Conservation (phyloP, 2,329 filamentous ascomycete genomes). For the Aspergillus pseudoviridinutans region DNA sequence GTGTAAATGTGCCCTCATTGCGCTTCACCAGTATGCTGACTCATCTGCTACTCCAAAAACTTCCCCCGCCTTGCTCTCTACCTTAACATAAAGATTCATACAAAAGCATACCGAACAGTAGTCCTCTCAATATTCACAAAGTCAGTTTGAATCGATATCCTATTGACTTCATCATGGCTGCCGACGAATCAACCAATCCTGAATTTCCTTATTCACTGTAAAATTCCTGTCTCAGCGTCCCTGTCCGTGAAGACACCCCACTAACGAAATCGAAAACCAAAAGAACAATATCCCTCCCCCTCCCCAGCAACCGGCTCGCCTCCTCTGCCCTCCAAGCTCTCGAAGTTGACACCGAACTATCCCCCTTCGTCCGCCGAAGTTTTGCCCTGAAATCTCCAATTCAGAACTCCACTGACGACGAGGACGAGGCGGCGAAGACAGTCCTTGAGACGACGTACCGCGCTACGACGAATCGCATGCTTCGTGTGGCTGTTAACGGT, state of each 20-base stretch:
- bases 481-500: slow-evolving; percentile 91
- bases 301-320: slow-evolving; percentile 76
- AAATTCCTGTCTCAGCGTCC: slow-evolving; percentile 8
- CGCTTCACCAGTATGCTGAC: not conserved
- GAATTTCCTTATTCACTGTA: slow-evolving; percentile 41
- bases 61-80: not conserved
- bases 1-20: not conserved
- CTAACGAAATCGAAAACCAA: slow-evolving; percentile 6
- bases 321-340: slow-evolving; percentile 70
- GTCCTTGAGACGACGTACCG: slow-evolving; percentile 72
- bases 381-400: slow-evolving; percentile 54
- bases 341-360: slow-evolving; percentile 84
- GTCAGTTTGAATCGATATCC: not conserved
- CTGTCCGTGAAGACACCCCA: slow-evolving; percentile 2
- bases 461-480: slow-evolving; percentile 92
- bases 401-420: slow-evolving; percentile 15
- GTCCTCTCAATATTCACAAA: not conserved
- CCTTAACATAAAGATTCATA: not conserved
- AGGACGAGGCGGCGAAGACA: slow-evolving; percentile 38
- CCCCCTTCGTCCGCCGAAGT: slow-evolving; percentile 70
- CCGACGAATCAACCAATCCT: slow-evolving; percentile 13
- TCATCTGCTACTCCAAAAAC: not conserved
- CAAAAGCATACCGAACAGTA: slow-evolving; percentile 7
- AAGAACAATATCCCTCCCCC: slow-evolving; percentile 72
- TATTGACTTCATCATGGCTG: slow-evolving; percentile 14